These are phyloP conservation scores for Trichoderma sp. DNA, from an alignment of 2,329 filamentous ascomycete species.

Conservation along the genomic window DNA sequence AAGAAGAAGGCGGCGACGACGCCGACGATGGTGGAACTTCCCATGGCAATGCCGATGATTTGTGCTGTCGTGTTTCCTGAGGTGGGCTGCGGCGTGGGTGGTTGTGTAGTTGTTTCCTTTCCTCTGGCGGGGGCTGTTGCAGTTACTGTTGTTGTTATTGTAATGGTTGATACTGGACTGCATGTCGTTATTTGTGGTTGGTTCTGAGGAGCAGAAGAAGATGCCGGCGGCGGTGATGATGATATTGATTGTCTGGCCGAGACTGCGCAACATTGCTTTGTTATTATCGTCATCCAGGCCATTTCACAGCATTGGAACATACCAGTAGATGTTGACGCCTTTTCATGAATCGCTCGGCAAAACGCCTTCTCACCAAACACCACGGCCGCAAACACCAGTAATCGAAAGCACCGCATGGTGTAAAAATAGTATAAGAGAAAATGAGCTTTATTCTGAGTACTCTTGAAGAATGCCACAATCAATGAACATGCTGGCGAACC, in stretches of 20 bases:
- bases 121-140: not conserved
- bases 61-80: constrained; percentile 45
- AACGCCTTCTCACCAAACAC: not conserved
- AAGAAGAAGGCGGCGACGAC: constrained; percentile 53
- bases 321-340: not conserved
- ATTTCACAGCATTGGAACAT: not conserved
- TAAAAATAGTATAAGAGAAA: not conserved
- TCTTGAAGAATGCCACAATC: not conserved
- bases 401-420: not conserved
- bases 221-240: too few species aligned
- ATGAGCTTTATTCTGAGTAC: not conserved
- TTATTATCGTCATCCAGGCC: not conserved
- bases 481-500: not conserved
- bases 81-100: not conserved
- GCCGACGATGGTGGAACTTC: constrained; percentile 50
- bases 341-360: not conserved
- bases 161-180: not conserved
- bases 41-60: constrained; percentile 64
- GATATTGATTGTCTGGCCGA: not conserved
- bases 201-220: not conserved
- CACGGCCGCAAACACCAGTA: not conserved
- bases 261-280: not conserved
- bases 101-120: not conserved
- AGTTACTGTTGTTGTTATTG: not conserved
- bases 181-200: not conserved